Base-by-base conservation (phyloP, 176 grass and related monocot genomes). In the Hordeum vulgare region DNA sequence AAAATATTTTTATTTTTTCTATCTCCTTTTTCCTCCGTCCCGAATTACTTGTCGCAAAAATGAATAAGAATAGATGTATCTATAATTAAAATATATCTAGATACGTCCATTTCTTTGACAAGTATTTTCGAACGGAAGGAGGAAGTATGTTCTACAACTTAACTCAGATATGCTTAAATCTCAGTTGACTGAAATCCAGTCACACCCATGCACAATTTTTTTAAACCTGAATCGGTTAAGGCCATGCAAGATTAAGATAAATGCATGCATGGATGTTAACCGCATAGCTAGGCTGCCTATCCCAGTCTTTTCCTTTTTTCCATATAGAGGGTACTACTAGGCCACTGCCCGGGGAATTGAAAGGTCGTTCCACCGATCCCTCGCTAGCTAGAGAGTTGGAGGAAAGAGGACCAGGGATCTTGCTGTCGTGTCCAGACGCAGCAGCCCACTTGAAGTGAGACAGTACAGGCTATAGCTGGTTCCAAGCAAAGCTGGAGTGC, bases 391-490 rank as follows among this genome's bases (percentile, higher is more conserved):
- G 71, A 8, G 6, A 49, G 3, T 15, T 33, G 23, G 11, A 23
- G 69, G 9, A 36, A 37, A 1, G 3, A 75, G 81, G 81, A 56
- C 82, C 83, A 85, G 80, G 49, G 74, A 79, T 79, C 74, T 11
- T 28, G 75, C 84, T 90, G 88, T 83, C 84, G 73, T 83, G 79
- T 57, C 37, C 47, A 79, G 75, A 28, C 74, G 84, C 80, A 80
- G 80, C 88, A 86, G 84, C 75, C 80, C 75, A 83, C 80, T 86
- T 90, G 80, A 86, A 90, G 80, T 75, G 84, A 90, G 88, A 86
- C 84, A 86, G 84, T 83, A 79, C 84, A 90, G 44, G 36, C 45
- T n/a, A 75, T 33, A 82, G 65, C 33, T 72, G 65, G 79, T 82
- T 41, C 42, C 31, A 44, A 36, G 12, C 47, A 51, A 51, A 18